These are phyloP conservation scores for Penicillium bialowiezense DNA, from an alignment of 495 filamentous ascomycete species.

Conservation along the genomic window DNA sequence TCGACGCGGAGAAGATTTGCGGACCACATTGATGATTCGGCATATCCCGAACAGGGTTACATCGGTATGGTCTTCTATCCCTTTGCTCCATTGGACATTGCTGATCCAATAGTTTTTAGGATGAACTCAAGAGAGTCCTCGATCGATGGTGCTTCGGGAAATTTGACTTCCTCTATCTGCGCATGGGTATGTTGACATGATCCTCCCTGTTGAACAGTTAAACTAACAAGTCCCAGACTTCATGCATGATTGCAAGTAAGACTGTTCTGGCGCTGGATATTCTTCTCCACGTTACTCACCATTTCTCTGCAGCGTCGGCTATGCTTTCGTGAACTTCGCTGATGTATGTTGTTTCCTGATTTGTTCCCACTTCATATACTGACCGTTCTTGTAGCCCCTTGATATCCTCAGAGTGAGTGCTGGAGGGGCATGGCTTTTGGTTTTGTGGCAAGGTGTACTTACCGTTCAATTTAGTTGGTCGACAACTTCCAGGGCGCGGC, in stretches of 20 bases:
- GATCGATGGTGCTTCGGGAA: slow-evolving; percentile 74
- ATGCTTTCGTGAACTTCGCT: slow-evolving; percentile 95
- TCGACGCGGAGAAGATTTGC: slow-evolving; percentile 46
- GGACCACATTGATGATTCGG: slow-evolving; percentile 87
- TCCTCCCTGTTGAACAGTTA: not conserved
- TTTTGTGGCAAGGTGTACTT: slow-evolving; percentile 4
- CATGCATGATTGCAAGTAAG: slow-evolving; percentile 81
- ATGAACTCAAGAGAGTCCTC: slow-evolving; percentile 71
- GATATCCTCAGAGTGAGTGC: slow-evolving; percentile 68
- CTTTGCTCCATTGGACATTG: not conserved
- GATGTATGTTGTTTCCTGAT: slow-evolving; percentile 55
- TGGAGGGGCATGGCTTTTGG: not conserved
- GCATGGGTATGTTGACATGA: slow-evolving; percentile 60
- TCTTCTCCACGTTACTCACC: not conserved
- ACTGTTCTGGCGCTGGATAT: no score
- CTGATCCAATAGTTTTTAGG: slow-evolving; percentile 19
- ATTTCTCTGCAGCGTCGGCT: slow-evolving; percentile 72
- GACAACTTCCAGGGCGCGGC: slow-evolving; percentile 64
- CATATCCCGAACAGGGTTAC: slow-evolving; percentile 94
- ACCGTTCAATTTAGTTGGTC: slow-evolving; percentile 62
- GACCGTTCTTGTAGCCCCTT: slow-evolving; percentile 49
- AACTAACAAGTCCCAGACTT: slow-evolving; percentile 55
- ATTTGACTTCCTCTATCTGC: slow-evolving; percentile 94
- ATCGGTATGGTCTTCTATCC: slow-evolving; percentile 45
- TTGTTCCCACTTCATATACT: slow-evolving; percentile 5